Evolutionary conservation across 306 rosid genomes (phyloP).

Genomic region (Cucurbita pepo): DNA sequence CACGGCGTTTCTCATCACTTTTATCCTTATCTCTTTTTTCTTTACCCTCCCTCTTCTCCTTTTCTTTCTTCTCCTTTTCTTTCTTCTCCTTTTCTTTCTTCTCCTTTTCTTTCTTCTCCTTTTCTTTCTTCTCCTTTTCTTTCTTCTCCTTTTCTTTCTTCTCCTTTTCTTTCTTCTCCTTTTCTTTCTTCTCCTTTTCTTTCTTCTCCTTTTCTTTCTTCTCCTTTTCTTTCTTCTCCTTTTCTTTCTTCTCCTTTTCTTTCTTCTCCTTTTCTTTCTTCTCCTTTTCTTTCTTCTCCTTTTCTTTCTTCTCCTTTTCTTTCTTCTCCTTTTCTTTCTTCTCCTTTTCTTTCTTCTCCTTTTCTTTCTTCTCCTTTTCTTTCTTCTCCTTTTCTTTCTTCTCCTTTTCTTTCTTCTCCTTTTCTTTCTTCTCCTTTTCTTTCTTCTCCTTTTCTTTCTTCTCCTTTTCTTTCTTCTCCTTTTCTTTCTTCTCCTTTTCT

Average conservation of each 20-base stretch:
- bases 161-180: constrained; percentile 70
- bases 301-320: constrained; percentile 68
- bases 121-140: constrained; percentile 67
- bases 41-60: constrained; percentile 53
- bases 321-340: constrained; percentile 70
- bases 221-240: constrained; percentile 70
- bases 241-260: constrained; percentile 67
- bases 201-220: constrained; percentile 65
- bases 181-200: constrained; percentile 67
- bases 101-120: constrained; percentile 70
- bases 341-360: constrained; percentile 66
- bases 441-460: constrained; percentile 70
- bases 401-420: constrained; percentile 66
- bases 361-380: constrained; percentile 69
- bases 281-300: constrained; percentile 70
- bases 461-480: constrained; percentile 66
- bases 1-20: constrained; percentile 49
- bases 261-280: constrained; percentile 65
- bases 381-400: constrained; percentile 70
- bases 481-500: constrained; percentile 69
- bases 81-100: constrained; percentile 65
- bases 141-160: constrained; percentile 65
- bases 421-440: constrained; percentile 69
- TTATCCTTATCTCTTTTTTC: constrained; percentile 68
- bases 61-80: constrained; percentile 69